Base-by-base conservation (phyloP, 768 basidiomycete genomes). In the Boletus patriciae region DNA sequence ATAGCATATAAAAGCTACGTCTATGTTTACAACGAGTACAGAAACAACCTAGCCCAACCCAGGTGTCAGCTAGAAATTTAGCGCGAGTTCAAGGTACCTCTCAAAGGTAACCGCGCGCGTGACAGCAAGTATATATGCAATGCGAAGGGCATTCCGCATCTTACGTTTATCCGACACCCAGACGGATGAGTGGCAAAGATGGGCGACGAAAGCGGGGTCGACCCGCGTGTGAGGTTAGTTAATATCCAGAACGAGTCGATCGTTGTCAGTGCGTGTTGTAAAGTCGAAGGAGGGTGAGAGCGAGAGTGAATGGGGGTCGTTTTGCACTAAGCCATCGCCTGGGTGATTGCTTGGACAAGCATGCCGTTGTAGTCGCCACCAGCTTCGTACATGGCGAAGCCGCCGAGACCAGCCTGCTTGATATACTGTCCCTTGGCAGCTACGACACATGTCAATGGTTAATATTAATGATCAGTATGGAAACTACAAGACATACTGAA, bases 381-480 rank as follows among this genome's bases (percentile, higher is more conserved):
- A 19, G 71, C 67, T 56, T 81, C 74, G 64, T 78, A 81, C 72
- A 80, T 74, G 19, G 79, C 73, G 41, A 75, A 80, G 29, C 80
- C 80, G 13, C 43, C 61, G 18, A 81, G 70, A n/a, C 70, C 66
- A 1, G 54, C 11, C 16, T 65, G 19, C 21, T 60, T 56, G 60
- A 81, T 79, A 54, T 64, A 81, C 18, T 68, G 43, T 29, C 80
- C 80, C 65, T 81, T 81, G 46, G 70, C 74, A 44, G 72, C 78
- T 78, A 52, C 37, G 25, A 51, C 15, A 53, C n/a, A 15, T 12
- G 41, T 63, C 27, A 67, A 3, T 8, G 21, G 18, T 15, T n/a
- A 37, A n/a, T n/a, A n/a, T n/a, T n/a, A 25, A 25, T 25, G 25
- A 34, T 12, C 19, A 12, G 2, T 0, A 18, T 19, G n/a, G 16